Base-by-base conservation (phyloP, 305 asterid species). In the Fraxinus ornus region DNA sequence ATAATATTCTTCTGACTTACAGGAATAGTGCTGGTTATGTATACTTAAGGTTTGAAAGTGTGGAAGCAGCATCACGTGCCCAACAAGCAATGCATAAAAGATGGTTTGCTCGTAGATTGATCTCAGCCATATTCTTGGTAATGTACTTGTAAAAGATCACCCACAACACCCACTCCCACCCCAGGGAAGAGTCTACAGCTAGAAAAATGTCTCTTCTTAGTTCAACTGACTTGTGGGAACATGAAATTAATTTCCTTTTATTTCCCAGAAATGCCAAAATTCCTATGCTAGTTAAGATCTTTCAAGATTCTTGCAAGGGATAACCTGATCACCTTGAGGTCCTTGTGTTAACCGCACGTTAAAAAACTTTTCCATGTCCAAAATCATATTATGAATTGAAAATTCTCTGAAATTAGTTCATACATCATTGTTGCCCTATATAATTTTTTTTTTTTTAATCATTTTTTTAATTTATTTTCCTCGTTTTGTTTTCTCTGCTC, bases 81-180 rank as follows among this genome's bases (percentile, higher is more conserved):
- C 98, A 95, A 86, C 99, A 91, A 85, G 97, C 97, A 33, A 95
- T 95, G 99, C 99, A 95, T 79, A 90, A 90, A 86, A 85, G 99
- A 91, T 94, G 99, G 99, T 95, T 95, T 89, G 99, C 99, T 82
- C 95, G 98, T 39, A 90, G 93, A 89, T 87, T 90, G 86, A 94
- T 95, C 84, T 94, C 99, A 55, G 99, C 99, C 72, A 95, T 95
- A 80, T 95, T 89, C 92, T 86, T 95, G 99, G 99, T 95, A 94
- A 52, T 57, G 5, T 78, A 5, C 73, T 82, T 70, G 22, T 12
- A 30, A 1, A 35, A 10, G 9, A 28, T 52, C 26, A 24, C 71
- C 7, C 3, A 7, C 15, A n/a, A 28, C n/a, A 30, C 17, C 32
- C 17, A 44, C 19, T 62, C 30, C 24, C 73, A 22, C 72, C 24